These are phyloP conservation scores for Lachnum nothofagi DNA, from an alignment of 2,329 filamentous ascomycete species.

Conservation along the genomic window DNA sequence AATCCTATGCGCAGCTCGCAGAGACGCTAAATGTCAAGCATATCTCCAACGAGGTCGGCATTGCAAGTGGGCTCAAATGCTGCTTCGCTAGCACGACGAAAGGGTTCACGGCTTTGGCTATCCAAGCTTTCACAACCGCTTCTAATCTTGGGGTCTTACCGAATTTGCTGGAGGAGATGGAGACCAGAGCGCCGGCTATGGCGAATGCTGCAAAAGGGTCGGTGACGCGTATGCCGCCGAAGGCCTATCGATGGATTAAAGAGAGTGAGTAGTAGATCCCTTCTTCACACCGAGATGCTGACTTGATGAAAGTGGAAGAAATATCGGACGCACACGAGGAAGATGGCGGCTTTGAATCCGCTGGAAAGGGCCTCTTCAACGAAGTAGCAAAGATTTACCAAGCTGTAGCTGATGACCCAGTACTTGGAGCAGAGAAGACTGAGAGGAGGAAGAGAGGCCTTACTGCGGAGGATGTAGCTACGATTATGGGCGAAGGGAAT, in stretches of 20 bases:
- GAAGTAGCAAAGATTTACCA: slow-evolving; percentile 59
- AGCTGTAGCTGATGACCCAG: slow-evolving; percentile 55
- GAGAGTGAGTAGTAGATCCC: slow-evolving; percentile 44
- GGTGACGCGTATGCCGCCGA: slow-evolving; percentile 62
- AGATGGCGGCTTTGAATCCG: slow-evolving; percentile 54
- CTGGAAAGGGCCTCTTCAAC: slow-evolving; percentile 46
- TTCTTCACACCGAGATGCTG: not conserved
- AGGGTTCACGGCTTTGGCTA: slow-evolving; percentile 62
- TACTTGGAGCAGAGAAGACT: slow-evolving; percentile 54
- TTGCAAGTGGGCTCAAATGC: slow-evolving; percentile 59
- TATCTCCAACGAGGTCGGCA: slow-evolving; percentile 47
- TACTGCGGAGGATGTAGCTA: slow-evolving; percentile 54
- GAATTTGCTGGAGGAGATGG: slow-evolving; percentile 53
- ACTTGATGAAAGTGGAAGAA: slow-evolving; percentile 51
- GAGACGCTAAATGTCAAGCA: slow-evolving; percentile 44
- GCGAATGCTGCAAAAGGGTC: slow-evolving; percentile 44
- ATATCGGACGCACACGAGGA: slow-evolving; percentile 61
- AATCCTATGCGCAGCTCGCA: slow-evolving; percentile 38
- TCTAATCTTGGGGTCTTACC: slow-evolving; percentile 56
- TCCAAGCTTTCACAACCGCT: slow-evolving; percentile 68
- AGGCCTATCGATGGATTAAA: slow-evolving; percentile 71
- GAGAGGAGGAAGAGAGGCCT: slow-evolving; percentile 51
- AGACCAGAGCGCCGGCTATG: slow-evolving; percentile 43
- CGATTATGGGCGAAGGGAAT: slow-evolving; percentile 43
- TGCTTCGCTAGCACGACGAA: slow-evolving; percentile 59